A percentile compares a stretch with the other conserved stretches of the same genome.
phyloP scores from a whole-genome alignment of 2,329 filamentous ascomycete species.

The Sclerotinia subarctica region DNA sequence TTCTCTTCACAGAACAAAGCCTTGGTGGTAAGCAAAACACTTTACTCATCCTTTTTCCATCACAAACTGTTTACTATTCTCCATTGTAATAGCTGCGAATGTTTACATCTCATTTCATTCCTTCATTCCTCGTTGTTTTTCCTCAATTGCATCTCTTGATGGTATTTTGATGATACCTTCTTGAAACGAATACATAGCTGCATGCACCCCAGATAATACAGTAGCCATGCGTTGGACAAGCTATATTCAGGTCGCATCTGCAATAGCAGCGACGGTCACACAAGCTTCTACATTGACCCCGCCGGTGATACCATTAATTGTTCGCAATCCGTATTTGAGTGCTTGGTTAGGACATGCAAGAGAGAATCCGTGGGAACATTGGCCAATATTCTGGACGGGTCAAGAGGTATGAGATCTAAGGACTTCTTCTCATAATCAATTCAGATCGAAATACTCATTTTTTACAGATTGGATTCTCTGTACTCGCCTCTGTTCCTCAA shows the following conservation, averaged over 20 bases:
- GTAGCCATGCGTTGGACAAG: constrained; percentile 36
- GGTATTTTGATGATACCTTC: neutral
- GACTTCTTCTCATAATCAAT: neutral
- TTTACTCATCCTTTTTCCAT: neutral
- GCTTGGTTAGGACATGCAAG: constrained; percentile 65
- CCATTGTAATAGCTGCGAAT: neutral
- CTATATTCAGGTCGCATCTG: constrained; percentile 34
- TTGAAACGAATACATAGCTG: neutral
- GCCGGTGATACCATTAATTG: constrained; percentile 55
- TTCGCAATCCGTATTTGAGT: constrained; percentile 59
- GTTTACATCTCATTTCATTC: neutral
- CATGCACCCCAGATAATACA: constrained; percentile 4
- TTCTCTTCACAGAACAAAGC: neutral
- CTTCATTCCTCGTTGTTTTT: neutral
- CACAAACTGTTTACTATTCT: neutral
- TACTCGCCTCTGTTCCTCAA: constrained; percentile 60
- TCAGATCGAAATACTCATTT: constrained; percentile 6
- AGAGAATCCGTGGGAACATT: constrained; percentile 72
- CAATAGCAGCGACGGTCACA: constrained; percentile 33
- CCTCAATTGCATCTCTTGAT: neutral
- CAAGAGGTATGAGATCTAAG: constrained; percentile 47
- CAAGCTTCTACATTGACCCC: constrained; percentile 53
- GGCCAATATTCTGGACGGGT: constrained; percentile 84
- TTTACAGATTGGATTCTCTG: constrained; percentile 55
- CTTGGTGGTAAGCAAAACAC: neutral